Percentiles rank a stretch among this genome's conserved stretches.
Conservation (phyloP, 345 rosid genomes). For the Dovyalis caffra region DNA sequence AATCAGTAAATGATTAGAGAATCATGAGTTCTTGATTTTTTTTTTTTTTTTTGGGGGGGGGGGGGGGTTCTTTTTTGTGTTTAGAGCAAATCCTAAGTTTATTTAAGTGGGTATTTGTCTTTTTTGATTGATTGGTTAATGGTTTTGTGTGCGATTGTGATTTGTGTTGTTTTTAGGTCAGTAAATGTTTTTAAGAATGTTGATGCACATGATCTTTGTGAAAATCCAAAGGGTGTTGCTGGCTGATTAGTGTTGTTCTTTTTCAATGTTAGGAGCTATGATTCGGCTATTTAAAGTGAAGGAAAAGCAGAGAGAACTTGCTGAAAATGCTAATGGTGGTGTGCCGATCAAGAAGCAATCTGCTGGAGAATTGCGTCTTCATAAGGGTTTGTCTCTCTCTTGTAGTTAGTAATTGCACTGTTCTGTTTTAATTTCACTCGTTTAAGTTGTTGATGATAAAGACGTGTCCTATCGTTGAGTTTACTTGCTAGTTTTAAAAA, state of each 20-base stretch:
- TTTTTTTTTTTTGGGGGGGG: too few relatives aligned
- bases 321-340: constrained; percentile 35
- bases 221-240: not conserved
- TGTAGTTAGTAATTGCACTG: not conserved
- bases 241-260: not conserved
- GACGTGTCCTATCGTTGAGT: not conserved
- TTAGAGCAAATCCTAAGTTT: not conserved
- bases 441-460: not conserved
- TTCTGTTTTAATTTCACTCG: not conserved
- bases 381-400: constrained; percentile 25
- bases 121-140: not conserved
- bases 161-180: not conserved
- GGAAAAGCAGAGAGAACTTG: constrained; percentile 35
- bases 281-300: constrained; percentile 36
- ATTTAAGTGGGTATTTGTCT: not conserved
- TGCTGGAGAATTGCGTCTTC: constrained; percentile 38
- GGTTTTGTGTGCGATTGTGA: not conserved
- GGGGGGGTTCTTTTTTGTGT: not conserved
- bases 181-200: not conserved
- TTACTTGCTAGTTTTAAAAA: not conserved
- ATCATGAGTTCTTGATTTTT: not conserved
- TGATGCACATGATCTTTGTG: not conserved
- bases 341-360: constrained; percentile 29
- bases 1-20: not conserved
- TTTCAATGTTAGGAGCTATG: constrained; percentile 21